phyloP scores from a whole-genome alignment of 1,284 basidiomycete genomes.

The Ustilago cynodontis region DNA sequence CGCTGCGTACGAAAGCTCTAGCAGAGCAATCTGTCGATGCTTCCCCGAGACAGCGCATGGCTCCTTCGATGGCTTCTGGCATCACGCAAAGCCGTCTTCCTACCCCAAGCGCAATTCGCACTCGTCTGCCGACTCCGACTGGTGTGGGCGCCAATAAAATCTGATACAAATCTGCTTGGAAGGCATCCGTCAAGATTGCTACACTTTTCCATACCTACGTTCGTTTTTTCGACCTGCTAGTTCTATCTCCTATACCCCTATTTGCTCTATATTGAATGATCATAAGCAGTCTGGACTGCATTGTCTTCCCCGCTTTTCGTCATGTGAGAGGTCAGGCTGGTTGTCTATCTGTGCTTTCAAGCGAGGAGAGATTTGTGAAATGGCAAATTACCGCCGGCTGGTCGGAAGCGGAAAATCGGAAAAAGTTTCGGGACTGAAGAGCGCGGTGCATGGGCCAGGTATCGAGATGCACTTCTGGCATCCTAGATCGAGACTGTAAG shows the following conservation, averaged over 20 bases:
- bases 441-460: background rate
- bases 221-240: background rate
- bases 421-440: background rate
- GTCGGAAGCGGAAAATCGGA: background rate
- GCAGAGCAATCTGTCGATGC: background rate
- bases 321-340: background rate
- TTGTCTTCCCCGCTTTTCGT: background rate
- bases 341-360: background rate
- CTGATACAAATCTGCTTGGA: background rate
- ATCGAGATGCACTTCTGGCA: background rate
- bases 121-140: background rate
- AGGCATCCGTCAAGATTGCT: background rate
- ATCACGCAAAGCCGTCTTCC: conserved; percentile 6
- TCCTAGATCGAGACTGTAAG: background rate
- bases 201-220: background rate
- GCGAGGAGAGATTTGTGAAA: background rate
- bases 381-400: background rate
- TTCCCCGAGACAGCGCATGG: background rate
- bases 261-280: conserved; percentile 10
- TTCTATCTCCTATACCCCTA: conserved; percentile 5
- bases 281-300: conserved; percentile 7
- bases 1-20: conserved; percentile 1
- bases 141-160: background rate
- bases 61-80: background rate
- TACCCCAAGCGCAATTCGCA: background rate